Conservation (phyloP, 805 yeast species). For the Candida ficus region DNA sequence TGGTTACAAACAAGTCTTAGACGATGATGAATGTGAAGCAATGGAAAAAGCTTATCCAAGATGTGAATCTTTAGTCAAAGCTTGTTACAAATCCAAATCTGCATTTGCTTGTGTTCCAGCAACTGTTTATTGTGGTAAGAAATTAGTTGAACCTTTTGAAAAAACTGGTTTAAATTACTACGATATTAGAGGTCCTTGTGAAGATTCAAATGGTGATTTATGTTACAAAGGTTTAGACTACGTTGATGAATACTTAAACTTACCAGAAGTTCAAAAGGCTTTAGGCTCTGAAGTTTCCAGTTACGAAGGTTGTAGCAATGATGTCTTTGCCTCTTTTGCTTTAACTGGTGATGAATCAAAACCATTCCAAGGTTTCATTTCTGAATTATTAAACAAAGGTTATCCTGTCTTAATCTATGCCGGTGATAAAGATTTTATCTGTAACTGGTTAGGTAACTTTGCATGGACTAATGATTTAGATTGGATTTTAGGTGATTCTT, state of each 20-base stretch:
- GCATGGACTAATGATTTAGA: constrained; percentile 71
- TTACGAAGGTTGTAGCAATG: constrained; percentile 63
- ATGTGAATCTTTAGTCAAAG: constrained; percentile 55
- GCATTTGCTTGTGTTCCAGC: constrained; percentile 85
- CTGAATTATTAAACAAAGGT: constrained; percentile 61
- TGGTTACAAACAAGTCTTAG: constrained; percentile 71
- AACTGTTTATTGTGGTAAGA: constrained; percentile 67
- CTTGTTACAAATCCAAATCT: constrained; percentile 59
- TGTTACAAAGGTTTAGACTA: constrained; percentile 73
- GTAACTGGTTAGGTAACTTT: constrained; percentile 85
- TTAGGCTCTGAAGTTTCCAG: constrained; percentile 80
- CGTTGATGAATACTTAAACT: constrained; percentile 70
- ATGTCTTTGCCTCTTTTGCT: constrained; percentile 62
- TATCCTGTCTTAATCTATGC: constrained; percentile 85
- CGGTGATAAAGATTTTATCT: constrained; percentile 91
- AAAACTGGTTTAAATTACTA: constrained; percentile 82
- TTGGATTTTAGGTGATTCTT: constrained; percentile 56
- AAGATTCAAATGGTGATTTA: constrained; percentile 51
- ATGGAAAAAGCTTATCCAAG: constrained; percentile 61
- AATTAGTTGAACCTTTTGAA: constrained; percentile 61
- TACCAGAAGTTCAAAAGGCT: constrained; percentile 62
- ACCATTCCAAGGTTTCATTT: constrained; percentile 74
- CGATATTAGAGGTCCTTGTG: constrained; percentile 79
- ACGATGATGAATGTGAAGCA: constrained; percentile 60
- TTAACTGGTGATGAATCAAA: constrained; percentile 81